Evolutionary conservation across 2,329 filamentous ascomycete species (phyloP), one percentile per base, ranked within the genome.

Genomic region (Dendryphion nanum): DNA sequence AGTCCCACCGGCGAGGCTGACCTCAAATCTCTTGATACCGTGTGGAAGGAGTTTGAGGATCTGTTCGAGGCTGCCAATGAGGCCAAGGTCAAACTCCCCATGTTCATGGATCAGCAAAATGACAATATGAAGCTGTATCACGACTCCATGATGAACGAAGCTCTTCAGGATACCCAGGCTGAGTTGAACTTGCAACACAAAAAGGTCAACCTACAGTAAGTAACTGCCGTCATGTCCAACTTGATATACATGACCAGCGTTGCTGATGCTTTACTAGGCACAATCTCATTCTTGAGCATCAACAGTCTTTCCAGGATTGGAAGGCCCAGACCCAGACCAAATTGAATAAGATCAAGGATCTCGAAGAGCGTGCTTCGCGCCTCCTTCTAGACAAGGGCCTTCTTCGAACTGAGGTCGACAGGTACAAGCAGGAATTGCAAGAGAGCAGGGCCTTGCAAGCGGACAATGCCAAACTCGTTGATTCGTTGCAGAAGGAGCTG

Each of bases 331-430:
- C 44, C 6, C 38, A 33, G 14, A 14, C 29, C 2, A 56, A 57
- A 39, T 38, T 63, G 6, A 42, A 54, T 23, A 44, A 59, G 17
- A 21, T 55, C 10, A 42, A 41, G 3, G 46, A 48, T 7, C 41
- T 59, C 6, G 42, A 53, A 14, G 58, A 58, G 36, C 48, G 47
- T 4, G 30, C 51, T 3, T 58, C 59, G 13, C 53, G 58, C 14
- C 44, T 63, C 8, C 54, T 45, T 2, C 47, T 64, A 2, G 55
- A 60, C 30, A 57, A 57, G 18, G 57, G 55, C 26, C 47, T 57
- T 18, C 47, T 62, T 13, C 47, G 42, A 13, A 46, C 41, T 5
- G 59, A 63, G 42, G 33, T 62, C 1, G 50, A 55, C 23, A 51
- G 42, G 8, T 46, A 41, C 18, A 38, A 51, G 30, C 45, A 51